These are phyloP conservation scores for Mimosa pudica DNA, from an alignment of 306 rosid genomes.

Conservation along the genomic window DNA sequence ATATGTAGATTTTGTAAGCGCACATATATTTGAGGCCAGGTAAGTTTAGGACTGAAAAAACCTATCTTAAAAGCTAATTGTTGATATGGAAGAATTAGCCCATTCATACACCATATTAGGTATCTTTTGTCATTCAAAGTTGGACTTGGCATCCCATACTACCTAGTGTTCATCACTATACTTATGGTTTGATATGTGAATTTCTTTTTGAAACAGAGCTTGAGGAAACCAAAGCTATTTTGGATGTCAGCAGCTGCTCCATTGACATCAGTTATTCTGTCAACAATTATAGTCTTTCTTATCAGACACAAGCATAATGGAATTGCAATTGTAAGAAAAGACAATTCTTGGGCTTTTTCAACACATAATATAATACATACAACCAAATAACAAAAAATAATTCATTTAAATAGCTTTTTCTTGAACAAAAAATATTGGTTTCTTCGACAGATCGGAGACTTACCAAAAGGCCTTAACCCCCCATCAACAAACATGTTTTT, in stretches of 20 bases:
- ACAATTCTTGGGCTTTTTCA: background rate
- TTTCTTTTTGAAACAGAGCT: conserved; percentile 55
- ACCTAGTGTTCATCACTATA: too few species aligned
- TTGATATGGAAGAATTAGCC: too few species aligned
- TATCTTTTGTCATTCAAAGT: too few species aligned
- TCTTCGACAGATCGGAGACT: conserved; percentile 69
- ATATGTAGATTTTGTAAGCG: background rate
- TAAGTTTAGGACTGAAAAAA: too few species aligned
- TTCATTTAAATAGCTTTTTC: background rate
- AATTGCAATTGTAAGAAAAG: conserved; percentile 65
- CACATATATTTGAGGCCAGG: too few species aligned
- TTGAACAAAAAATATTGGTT: background rate
- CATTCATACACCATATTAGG: too few species aligned
- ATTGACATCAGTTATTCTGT: conserved; percentile 79
- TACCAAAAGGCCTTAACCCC: conserved; percentile 92
- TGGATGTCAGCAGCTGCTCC: conserved; percentile 98
- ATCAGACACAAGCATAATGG: conserved; percentile 52
- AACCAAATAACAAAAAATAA: background rate
- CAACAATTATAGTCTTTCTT: conserved; percentile 75
- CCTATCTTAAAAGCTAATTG: too few species aligned
- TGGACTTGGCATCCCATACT: too few species aligned
- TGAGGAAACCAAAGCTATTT: conserved; percentile 79
- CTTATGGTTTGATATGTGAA: background rate
- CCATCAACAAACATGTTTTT: conserved; percentile 87
- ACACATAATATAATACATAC: background rate